Conservation (phyloP, 768 basidiomycete genomes). For the Dacryopinax primogenitus region DNA sequence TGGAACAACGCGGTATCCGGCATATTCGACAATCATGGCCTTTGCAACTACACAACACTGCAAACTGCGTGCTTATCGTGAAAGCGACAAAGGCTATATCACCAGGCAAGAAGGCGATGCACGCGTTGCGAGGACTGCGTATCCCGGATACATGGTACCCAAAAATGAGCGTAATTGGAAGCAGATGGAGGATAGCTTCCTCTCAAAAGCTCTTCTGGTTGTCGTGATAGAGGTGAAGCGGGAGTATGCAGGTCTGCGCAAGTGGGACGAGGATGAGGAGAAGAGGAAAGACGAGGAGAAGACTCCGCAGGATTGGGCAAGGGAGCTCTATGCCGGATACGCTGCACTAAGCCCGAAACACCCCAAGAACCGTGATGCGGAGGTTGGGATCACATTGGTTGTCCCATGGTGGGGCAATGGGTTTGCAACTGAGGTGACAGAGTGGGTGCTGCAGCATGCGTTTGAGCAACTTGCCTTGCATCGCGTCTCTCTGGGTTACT, state of each 20-base stretch:
- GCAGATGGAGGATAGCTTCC: not conserved
- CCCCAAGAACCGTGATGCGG: constrained; percentile 25
- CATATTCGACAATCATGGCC: not conserved
- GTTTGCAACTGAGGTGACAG: constrained; percentile 33
- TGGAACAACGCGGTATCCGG: not conserved
- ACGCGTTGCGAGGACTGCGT: not conserved
- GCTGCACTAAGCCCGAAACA: not conserved
- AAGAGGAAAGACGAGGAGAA: not conserved
- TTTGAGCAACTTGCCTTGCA: constrained; percentile 33
- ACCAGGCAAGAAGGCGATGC: not conserved
- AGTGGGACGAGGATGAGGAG: not conserved
- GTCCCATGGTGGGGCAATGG: constrained; percentile 31
- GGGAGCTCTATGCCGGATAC: not conserved
- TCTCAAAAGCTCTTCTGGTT: not conserved
- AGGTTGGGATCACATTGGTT: constrained; percentile 26
- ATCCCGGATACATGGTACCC: not conserved
- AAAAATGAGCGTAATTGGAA: not conserved
- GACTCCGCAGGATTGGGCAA: not conserved
- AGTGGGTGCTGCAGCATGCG: constrained; percentile 32
- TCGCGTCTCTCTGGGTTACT: constrained; percentile 32
- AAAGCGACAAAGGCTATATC: not conserved
- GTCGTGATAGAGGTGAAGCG: not conserved
- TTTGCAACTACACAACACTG: not conserved
- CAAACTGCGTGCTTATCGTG: not conserved
- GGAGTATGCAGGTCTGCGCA: not conserved